Evolutionary conservation across 176 grass and related monocot genomes (phyloP), one percentile per base, ranked within the genome.

Genomic region (Zoysia japonica): DNA sequence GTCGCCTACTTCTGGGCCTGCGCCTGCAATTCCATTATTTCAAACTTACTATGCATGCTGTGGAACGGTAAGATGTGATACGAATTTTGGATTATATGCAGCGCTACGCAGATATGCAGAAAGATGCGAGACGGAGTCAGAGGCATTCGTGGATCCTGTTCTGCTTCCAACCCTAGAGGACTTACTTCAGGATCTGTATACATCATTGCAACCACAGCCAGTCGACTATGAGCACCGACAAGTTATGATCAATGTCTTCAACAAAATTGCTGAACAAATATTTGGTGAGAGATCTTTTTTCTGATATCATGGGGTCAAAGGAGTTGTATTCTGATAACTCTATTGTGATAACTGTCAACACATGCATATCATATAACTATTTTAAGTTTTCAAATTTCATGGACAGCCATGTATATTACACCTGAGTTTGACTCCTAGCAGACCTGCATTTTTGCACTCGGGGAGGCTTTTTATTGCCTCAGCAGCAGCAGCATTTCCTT

Each of bases 151-250:
- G 28, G 59, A 91, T 80, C 55, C 75, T 80, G 5, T 68, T 82
- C 71, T 70, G 6, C 39, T 93, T 87, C 69, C 68, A 77, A 51
- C 40, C 76, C 82, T 97, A 6, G 89, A 93, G 6, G 61, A 7
- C 61, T 80, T 90, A 79, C 87, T 97, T 79, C 49, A 92, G 54
- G 89, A 92, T 83, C 47, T 83, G 8, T 90, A 94, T 87, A 61
- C 47, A 15, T 82, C 67, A 57, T 71, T 94, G 81, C 77, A 20
- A 45, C 94, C 94, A 67, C 77, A 85, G 71, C 77, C 80, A 63
- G 78, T 75, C 3, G 83, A 97, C 49, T 97, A 97, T 92, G 87
- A 90, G 59, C 48, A 94, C n/a, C 78, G 94, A 49, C 75, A 49
- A 51, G 15, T 49, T 53, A 85, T 97, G 67, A 44, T 97, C 17